Evolutionary conservation across 2,329 filamentous ascomycete genomes (phyloP), one percentile per base, ranked within the genome.

Genomic region (Fonsecaea pedrosoi): DNA sequence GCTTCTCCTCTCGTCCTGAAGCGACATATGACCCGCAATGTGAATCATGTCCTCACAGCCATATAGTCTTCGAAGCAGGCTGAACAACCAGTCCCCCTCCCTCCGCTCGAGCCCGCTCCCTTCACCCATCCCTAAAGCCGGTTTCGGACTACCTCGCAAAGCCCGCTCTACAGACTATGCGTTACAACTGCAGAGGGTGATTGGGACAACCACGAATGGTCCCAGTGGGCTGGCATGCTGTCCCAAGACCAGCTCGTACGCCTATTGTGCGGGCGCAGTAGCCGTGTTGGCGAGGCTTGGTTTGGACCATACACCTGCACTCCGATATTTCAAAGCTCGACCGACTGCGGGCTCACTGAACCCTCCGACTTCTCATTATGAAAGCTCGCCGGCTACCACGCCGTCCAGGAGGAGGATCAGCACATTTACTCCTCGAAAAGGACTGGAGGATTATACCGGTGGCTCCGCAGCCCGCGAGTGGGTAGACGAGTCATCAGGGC

Each of bases 211-310:
- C 7, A 94, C 92, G 70, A 87, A 84, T 72, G 91, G 91, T 4
- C 90, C 92, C 48, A 94, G 91, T 76, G 92, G 92, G 69, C 96
- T 99, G 78, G 93, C 96, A 76, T 89, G 87, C 70, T 88, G 94
- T 67, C 83, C 90, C 48, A 87, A 89, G 12, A 89, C 86, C 61
- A 82, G 82, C 64, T 84, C 84, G 59, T 97, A 98, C 78, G 93
- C 93, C 63, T 95, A 96, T 77, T 94, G 93, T 70, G 94, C 95
- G 8, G 95, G 95, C 63, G 95, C 93, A 9, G 92, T 94, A 53
- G 94, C 92, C n/a, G 92, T 99, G 0, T 87, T 98, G 18, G 92
- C 94, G 7, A 89, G 91, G 72, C 84, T 97, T 60, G 87, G 92
- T 70, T 86, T 88, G 60, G 84, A 91, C 37, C 75, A 85, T 69